A percentile compares a stretch with the other conserved stretches of the same genome.
phyloP scores from a whole-genome alignment of 805 yeast genomes.

The Candida adriatica region DNA sequence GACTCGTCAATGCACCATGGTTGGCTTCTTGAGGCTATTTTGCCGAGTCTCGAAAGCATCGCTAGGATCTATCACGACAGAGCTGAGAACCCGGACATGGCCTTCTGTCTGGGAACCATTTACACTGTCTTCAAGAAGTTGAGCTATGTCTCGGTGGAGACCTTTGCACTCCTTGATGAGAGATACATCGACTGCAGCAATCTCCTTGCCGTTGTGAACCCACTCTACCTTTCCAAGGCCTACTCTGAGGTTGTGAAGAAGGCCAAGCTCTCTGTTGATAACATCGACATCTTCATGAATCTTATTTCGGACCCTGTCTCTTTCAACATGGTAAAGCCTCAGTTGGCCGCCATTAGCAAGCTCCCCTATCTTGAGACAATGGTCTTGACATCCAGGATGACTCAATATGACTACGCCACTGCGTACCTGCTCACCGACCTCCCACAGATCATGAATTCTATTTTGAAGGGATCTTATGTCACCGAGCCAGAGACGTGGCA shows the following conservation, averaged over 20 bases:
- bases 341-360: constrained; percentile 7
- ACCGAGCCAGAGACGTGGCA: constrained; percentile 17
- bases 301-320: constrained; percentile 5
- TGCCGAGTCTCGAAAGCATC: constrained; percentile 8
- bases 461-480: constrained; percentile 14
- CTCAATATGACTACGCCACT: constrained; percentile 9
- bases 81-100: constrained; percentile 9
- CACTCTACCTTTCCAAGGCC: constrained; percentile 10
- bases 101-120: constrained; percentile 14
- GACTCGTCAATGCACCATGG: constrained; percentile 8
- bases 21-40: constrained; percentile 15
- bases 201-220: constrained; percentile 15
- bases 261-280: constrained; percentile 8
- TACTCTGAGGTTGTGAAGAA: constrained; percentile 10
- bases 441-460: constrained; percentile 21
- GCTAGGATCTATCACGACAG: constrained; percentile 10
- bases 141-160: constrained; percentile 10
- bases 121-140: constrained; percentile 12
- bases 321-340: constrained; percentile 8
- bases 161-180: constrained; percentile 7
- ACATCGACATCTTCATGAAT: constrained; percentile 12
- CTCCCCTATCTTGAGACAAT: constrained; percentile 19
- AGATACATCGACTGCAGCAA: constrained; percentile 7
- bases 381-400: constrained; percentile 8
- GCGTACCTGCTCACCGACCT: constrained; percentile 11